Evolutionary conservation across 371 early-diverging fungal species (phyloP).

Genomic region (Syncephalastrum contaminatum): DNA sequence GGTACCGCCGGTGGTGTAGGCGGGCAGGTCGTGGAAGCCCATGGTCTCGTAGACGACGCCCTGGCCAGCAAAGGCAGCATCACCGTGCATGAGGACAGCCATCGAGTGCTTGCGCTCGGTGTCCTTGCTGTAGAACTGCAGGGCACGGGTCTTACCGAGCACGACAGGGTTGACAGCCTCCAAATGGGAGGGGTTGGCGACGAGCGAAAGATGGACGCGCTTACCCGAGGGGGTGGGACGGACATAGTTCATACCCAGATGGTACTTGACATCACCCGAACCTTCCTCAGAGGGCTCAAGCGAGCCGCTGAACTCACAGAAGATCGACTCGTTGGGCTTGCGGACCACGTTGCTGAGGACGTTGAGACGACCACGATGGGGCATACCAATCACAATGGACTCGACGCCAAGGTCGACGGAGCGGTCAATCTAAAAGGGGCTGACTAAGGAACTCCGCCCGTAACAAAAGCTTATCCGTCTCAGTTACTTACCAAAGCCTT

Average conservation of each 20-base stretch:
- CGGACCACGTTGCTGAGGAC: slow-evolving; percentile 97
- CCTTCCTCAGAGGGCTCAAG: slow-evolving; percentile 83
- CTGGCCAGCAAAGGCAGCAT: slow-evolving; percentile 97
- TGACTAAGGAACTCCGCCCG: not conserved
- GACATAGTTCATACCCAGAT: slow-evolving; percentile 95
- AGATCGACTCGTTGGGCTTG: slow-evolving; percentile 96
- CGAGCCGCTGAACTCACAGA: slow-evolving; percentile 91
- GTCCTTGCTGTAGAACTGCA: slow-evolving; percentile 92
- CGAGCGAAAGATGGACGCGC: slow-evolving; percentile 93
- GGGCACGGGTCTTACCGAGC: slow-evolving; percentile 93
- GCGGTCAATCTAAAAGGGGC: slow-evolving; percentile 73
- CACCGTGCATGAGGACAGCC: slow-evolving; percentile 95
- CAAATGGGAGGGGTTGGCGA: slow-evolving; percentile 97
- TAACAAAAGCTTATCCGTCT: not conserved
- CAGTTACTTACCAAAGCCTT: slow-evolving; percentile 81
- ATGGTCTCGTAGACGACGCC: slow-evolving; percentile 97
- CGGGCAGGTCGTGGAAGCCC: slow-evolving; percentile 92
- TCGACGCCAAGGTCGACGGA: slow-evolving; percentile 93
- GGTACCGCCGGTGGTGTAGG: slow-evolving; percentile 95
- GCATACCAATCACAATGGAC: slow-evolving; percentile 96
- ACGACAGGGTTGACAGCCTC: slow-evolving; percentile 98
- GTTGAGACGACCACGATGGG: slow-evolving; percentile 97
- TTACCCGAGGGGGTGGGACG: slow-evolving; percentile 95
- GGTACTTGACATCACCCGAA: slow-evolving; percentile 98
- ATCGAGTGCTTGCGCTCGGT: slow-evolving; percentile 77